phyloP scores from a whole-genome alignment of 2,329 filamentous ascomycete genomes.

The Cryphonectria japonica region DNA sequence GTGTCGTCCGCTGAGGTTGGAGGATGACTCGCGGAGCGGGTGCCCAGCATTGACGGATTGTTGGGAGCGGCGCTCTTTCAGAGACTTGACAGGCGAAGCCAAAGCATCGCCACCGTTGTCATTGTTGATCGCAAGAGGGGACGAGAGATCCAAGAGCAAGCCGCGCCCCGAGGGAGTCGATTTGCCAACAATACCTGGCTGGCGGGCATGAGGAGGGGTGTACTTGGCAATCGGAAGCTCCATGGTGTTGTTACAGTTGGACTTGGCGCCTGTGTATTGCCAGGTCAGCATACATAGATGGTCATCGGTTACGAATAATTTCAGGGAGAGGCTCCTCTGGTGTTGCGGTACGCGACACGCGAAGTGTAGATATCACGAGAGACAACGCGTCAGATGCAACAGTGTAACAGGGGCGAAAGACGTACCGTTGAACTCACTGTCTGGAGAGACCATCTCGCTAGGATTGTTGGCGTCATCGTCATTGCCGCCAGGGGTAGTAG shows the following conservation, averaged over 20 bases:
- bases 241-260: slow-evolving; percentile 13
- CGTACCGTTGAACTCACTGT: slow-evolving; percentile 19
- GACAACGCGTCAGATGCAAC: not conserved
- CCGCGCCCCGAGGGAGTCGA: not conserved
- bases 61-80: slow-evolving; percentile 20
- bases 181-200: not conserved
- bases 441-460: slow-evolving; percentile 9
- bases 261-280: slow-evolving; percentile 19
- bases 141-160: not conserved
- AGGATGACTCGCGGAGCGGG: slow-evolving; percentile 23
- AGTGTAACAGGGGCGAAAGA: not conserved
- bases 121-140: not conserved
- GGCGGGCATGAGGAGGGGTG: slow-evolving; percentile 22
- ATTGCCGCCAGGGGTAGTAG: slow-evolving; percentile 15
- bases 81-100: slow-evolving; percentile 11
- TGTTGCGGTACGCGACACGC: not conserved
- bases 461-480: slow-evolving; percentile 15
- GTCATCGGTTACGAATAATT: not conserved
- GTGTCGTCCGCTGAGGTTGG: slow-evolving; percentile 29
- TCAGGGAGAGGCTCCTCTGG: too few relatives aligned
- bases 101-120: slow-evolving; percentile 23
- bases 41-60: slow-evolving; percentile 11
- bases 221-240: slow-evolving; percentile 14
- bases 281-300: not conserved
- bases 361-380: not conserved